phyloP scores from a whole-genome alignment of 768 basidiomycete genomes.

The Panus rudis region DNA sequence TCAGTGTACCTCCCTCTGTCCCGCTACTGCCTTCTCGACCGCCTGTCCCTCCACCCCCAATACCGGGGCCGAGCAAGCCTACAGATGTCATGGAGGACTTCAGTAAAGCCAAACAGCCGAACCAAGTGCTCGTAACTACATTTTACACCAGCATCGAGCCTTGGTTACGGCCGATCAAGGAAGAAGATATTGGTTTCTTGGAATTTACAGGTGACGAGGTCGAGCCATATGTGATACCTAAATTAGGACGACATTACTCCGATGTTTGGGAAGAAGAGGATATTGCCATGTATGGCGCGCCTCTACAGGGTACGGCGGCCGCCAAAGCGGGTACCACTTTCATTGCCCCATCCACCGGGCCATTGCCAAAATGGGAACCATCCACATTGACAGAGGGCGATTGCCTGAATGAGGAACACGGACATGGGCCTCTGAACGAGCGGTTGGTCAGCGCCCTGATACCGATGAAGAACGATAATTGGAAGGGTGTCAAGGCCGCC shows the following conservation, averaged over 20 bases:
- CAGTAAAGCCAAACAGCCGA: conserved; percentile 71
- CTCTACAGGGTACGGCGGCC: conserved; percentile 30
- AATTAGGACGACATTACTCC: conserved; percentile 80
- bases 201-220: conserved; percentile 88
- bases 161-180: conserved; percentile 82
- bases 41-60: conserved; percentile 52
- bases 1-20: conserved; percentile 42
- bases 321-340: conserved; percentile 29
- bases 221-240: conserved; percentile 81
- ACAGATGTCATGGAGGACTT: conserved; percentile 86
- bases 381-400: conserved; percentile 71
- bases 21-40: conserved; percentile 56
- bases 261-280: conserved; percentile 96
- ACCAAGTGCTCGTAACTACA: conserved; percentile 60
- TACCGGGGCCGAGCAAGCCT: conserved; percentile 78
- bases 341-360: conserved; percentile 35
- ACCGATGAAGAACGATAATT: conserved; percentile 55
- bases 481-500: conserved; percentile 77
- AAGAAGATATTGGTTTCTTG: conserved; percentile 94
- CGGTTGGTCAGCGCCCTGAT: conserved; percentile 70
- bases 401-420: conserved; percentile 64
- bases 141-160: conserved; percentile 89
- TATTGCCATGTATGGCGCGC: conserved; percentile 37
- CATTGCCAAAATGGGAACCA: conserved; percentile 74
- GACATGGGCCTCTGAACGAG: conserved; percentile 85